phyloP scores from a whole-genome alignment of 208 protist species.

The Leishmania aethiopica region DNA sequence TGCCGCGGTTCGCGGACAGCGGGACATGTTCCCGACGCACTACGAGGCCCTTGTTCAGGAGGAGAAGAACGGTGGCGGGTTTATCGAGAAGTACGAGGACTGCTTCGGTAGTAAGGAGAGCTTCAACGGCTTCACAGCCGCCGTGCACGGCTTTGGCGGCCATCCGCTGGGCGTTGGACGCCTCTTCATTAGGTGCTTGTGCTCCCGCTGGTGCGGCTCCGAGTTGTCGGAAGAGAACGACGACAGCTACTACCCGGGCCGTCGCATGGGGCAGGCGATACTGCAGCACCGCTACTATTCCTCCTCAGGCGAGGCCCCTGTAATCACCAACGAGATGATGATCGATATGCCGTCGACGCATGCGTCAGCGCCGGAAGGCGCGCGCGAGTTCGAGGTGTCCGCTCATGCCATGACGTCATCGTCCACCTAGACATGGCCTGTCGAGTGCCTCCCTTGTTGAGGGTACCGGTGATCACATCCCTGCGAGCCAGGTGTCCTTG shows the following conservation, averaged over 20 bases:
- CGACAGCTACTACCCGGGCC: slow-evolving; percentile 20
- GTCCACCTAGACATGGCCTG: neutral
- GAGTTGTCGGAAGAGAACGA: slow-evolving; percentile 20
- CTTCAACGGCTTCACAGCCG: slow-evolving; percentile 64
- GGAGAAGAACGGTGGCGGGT: slow-evolving; percentile 67
- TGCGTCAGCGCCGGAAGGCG: neutral
- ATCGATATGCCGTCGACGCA: neutral
- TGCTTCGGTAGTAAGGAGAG: slow-evolving; percentile 72
- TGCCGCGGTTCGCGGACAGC: slow-evolving; percentile 60
- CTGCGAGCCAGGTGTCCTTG: neutral
- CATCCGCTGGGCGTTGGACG: slow-evolving; percentile 45
- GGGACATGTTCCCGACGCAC: slow-evolving; percentile 46
- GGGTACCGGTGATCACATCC: neutral
- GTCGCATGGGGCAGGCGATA: slow-evolving; percentile 22
- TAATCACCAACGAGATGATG: slow-evolving; percentile 23
- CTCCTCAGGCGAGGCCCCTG: slow-evolving; percentile 12
- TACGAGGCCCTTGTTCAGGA: slow-evolving; percentile 58
- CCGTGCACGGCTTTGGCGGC: slow-evolving; percentile 71
- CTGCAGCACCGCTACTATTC: slow-evolving; percentile 16
- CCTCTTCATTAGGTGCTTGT: slow-evolving; percentile 31
- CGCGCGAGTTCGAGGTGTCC: slow-evolving; percentile 22
- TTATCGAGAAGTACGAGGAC: slow-evolving; percentile 54
- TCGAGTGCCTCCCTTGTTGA: too few relatives aligned
- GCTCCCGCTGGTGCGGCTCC: slow-evolving; percentile 22
- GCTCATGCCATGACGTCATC: neutral